These are phyloP conservation scores for Penicillium pancosmium DNA, from an alignment of 495 filamentous ascomycete genomes.

Conservation along the genomic window DNA sequence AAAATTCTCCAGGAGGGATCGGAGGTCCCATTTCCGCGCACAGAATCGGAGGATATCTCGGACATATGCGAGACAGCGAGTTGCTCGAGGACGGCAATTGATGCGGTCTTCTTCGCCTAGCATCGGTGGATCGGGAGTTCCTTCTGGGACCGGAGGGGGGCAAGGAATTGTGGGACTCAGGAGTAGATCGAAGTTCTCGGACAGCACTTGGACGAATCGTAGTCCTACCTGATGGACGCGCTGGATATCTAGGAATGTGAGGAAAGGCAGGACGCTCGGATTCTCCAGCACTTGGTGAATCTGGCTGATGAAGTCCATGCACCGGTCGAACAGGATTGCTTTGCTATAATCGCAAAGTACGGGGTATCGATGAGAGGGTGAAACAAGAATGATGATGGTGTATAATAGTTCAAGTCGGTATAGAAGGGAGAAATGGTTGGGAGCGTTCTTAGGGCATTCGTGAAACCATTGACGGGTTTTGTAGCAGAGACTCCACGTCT, in stretches of 20 bases:
- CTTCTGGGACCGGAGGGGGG: slow-evolving; percentile 37
- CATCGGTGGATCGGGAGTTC: slow-evolving; percentile 39
- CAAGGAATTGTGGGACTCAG: slow-evolving; percentile 35
- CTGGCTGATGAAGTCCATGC: slow-evolving; percentile 63
- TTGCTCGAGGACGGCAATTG: slow-evolving; percentile 39
- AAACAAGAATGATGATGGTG: slow-evolving; percentile 80
- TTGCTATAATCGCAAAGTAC: slow-evolving; percentile 67
- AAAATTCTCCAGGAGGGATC: slow-evolving; percentile 34
- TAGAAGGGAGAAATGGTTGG: slow-evolving; percentile 62
- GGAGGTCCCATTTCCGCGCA: slow-evolving; percentile 39
- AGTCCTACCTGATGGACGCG: slow-evolving; percentile 41
- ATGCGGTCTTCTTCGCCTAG: slow-evolving; percentile 40
- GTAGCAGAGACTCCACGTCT: slow-evolving; percentile 64
- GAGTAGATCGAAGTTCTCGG: slow-evolving; percentile 38
- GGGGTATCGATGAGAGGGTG: slow-evolving; percentile 69
- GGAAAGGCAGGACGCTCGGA: slow-evolving; percentile 31
- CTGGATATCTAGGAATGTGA: slow-evolving; percentile 45
- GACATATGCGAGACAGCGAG: slow-evolving; percentile 37
- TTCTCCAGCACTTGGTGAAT: slow-evolving; percentile 44
- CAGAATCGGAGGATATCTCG: slow-evolving; percentile 38
- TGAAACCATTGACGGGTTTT: slow-evolving; percentile 70
- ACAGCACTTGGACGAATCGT: slow-evolving; percentile 36
- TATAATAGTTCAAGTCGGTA: slow-evolving; percentile 84
- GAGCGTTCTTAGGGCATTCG: slow-evolving; percentile 58
- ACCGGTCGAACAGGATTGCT: slow-evolving; percentile 78